Evolutionary conservation across 1,284 basidiomycete species (phyloP), one percentile per base, ranked within the genome.

Genomic region (Chiua sp.): DNA sequence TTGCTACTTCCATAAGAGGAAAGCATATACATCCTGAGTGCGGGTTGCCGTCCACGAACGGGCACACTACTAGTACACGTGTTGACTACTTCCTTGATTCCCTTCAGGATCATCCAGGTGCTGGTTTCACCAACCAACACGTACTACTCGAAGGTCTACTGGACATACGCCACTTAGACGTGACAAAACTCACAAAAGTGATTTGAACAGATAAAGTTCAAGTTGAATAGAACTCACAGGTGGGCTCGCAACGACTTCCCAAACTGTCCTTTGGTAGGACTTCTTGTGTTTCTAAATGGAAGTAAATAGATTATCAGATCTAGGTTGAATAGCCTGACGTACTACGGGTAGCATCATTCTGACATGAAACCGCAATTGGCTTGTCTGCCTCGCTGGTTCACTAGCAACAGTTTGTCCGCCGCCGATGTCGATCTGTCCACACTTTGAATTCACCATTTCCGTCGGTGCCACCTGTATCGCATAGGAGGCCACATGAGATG

Each of bases 101-200:
- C 39, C 39, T 42, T 42, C 39, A 42, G 39, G 39, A 42, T 42
- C 20, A 42, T 42, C 20, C 37, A 47, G 39, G 33, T 53, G 55
- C 49, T 52, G 51, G 51, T 22, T 47, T 58, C 49, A 33, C 46
- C 56, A n/a, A 53, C 23, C 32, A 49, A 59, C 61, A 58, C 64
- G 54, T 56, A 56, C 51, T 32, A 37, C 22, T 42, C 35, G 48
- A 35, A 42, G 39, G 20, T 42, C 18, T 42, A 3, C 11, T 42
- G 18, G 39, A n/a, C 18, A 18, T 42, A 20, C 20, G 39, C 39
- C 18, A 7, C 18, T n/a, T 42, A 20, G 18, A 42, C 39, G 39
- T 42, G 39, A 20, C 39, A 42, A 26, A 26, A 26, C 26, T 5
- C 18, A 7, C 18, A 18, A 16, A 16, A 42, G 39, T 42, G 39